Base-by-base conservation (phyloP, 2,329 filamentous ascomycete genomes). In the Knufia petricola region DNA sequence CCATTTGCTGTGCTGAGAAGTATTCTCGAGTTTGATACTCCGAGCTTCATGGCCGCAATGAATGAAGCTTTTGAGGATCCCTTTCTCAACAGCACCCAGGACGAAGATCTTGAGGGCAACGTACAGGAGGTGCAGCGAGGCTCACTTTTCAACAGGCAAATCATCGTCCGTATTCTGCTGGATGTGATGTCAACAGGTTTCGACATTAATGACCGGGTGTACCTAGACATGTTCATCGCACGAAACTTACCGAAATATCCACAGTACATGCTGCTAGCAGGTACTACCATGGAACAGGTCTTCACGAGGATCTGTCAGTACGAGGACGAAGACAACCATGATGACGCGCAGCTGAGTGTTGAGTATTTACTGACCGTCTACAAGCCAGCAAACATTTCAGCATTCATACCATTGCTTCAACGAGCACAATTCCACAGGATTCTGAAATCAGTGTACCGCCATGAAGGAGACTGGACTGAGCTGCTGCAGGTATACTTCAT, bases 141-240 rank as follows among this genome's bases (percentile, higher is more conserved):
- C 20, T 82, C 24, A 81, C 82, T 60, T 76, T 79, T 59, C 28
- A 59, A 55, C 23, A 80, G 92, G 28, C 92, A 98, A 65, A 95
- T 94, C 60, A 81, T 98, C 51, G 77, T 95, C 55, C 90, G 86
- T 40, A 94, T 95, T 49, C 70, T 98, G 50, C 75, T 94, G 9
- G 88, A 95, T 63, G 83, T 95, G 23, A 94, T 98, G 87, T 85
- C 82, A 43, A 70, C 79, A 0, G 72, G 76, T 3, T 96, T 95
- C 65, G 77, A 81, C 0, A 67, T 81, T 0, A 79, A 85, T 52
- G 88, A 96, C 61, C 89, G 85, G 10, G 86, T 98, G 49, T 98
- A 95, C 65, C 77, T 98, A 38, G 88, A 98, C 66, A 98, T 98
- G 88, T 98, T 98, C 61, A 85, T 98, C 62, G 90, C 92, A 15